These are phyloP conservation scores for Chloris gayana DNA, from an alignment of 176 grass and related monocot genomes.

Conservation along the genomic window DNA sequence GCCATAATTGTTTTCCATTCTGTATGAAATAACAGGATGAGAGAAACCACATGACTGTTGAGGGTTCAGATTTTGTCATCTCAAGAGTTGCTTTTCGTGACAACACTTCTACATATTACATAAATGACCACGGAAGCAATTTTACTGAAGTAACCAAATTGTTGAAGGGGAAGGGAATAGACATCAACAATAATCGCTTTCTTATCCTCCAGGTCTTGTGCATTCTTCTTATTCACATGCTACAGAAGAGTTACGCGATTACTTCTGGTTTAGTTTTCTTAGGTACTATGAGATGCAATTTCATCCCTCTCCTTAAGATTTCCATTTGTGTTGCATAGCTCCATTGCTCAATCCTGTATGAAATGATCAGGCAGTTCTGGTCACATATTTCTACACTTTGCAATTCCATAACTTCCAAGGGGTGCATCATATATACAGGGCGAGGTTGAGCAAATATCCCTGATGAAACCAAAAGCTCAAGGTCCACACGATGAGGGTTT, in stretches of 20 bases:
- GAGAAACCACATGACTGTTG: conserved; percentile 66
- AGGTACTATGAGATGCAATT: conserved; percentile 10
- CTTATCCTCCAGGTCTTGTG: conserved; percentile 87
- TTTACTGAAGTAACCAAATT: conserved; percentile 93
- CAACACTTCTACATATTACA: conserved; percentile 95
- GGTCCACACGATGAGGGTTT: conserved; percentile 97
- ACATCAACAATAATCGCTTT: conserved; percentile 98
- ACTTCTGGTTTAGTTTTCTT: conserved; percentile 17
- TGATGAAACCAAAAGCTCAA: conserved; percentile 98
- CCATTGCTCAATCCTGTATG: conserved; percentile 11
- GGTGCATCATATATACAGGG: conserved; percentile 52
- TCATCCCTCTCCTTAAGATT: background rate
- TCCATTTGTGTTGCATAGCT: no score
- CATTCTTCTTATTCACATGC: conserved; percentile 12
- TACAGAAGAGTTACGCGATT: conserved; percentile 10
- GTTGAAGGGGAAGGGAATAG: conserved; percentile 92
- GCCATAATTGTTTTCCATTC: conserved; percentile 22
- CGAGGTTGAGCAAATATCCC: conserved; percentile 96
- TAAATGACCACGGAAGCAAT: conserved; percentile 84
- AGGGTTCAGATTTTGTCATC: conserved; percentile 76
- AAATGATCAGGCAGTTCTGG: conserved; percentile 2
- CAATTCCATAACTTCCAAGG: conserved; percentile 30
- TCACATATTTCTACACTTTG: conserved; percentile 4
- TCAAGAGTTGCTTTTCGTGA: conserved; percentile 90
- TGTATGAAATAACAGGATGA: conserved; percentile 67